Conservation (phyloP, 2,329 filamentous ascomycete species). For the Arthrobotrys sphaeroides region DNA sequence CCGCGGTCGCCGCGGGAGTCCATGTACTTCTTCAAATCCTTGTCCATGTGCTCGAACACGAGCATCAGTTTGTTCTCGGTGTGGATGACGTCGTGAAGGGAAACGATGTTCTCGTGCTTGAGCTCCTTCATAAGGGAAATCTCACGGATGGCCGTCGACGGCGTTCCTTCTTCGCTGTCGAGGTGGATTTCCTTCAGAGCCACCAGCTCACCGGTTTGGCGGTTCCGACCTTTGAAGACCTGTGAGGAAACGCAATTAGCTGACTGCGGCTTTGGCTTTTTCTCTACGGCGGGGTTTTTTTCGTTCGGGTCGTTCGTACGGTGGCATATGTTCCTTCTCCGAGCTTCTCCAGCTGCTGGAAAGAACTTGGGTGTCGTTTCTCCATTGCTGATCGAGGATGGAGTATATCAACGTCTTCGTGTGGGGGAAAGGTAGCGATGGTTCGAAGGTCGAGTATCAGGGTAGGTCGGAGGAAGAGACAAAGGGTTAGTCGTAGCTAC, state of each 20-base stretch:
- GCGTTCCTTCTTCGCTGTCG: constrained; percentile 96
- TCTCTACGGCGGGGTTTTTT: neutral
- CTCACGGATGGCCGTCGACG: constrained; percentile 95
- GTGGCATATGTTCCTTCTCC: constrained; percentile 99
- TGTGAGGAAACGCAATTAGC: constrained; percentile 60
- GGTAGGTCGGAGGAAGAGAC: constrained; percentile 22
- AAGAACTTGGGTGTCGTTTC: constrained; percentile 91
- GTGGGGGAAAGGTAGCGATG: neutral
- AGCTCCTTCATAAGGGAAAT: constrained; percentile 99
- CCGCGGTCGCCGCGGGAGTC: constrained; percentile 89
- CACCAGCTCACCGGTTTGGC: constrained; percentile 94
- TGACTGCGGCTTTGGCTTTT: neutral
- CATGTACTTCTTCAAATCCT: constrained; percentile 98
- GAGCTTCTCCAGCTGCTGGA: constrained; percentile 98
- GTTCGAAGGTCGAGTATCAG: neutral
- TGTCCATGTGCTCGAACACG: constrained; percentile 99
- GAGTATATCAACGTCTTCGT: neutral
- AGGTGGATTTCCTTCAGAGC: constrained; percentile 98
- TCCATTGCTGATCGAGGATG: constrained; percentile 61
- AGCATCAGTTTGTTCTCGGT: constrained; percentile 99
- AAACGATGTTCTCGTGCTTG: constrained; percentile 98
- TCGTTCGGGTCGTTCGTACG: constrained; percentile 69
- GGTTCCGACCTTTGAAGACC: constrained; percentile 98
- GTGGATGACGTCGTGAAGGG: constrained; percentile 97
- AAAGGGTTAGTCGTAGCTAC: constrained; percentile 20